Base-by-base conservation (phyloP, 805 yeast genomes). In the Kregervanrija delftensis region DNA sequence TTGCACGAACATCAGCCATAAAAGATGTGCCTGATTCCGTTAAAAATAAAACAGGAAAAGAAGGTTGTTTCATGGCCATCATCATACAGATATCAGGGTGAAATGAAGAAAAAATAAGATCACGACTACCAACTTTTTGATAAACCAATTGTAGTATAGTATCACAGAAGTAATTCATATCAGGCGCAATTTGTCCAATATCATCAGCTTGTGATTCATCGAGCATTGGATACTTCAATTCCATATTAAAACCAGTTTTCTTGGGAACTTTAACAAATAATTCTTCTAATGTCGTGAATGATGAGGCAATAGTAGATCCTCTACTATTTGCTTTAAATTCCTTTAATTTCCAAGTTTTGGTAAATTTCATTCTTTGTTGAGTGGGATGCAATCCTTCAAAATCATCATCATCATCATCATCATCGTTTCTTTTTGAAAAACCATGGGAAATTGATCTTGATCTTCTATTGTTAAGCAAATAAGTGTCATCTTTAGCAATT, bases 321-420 rank as follows among this genome's bases (percentile, higher is more conserved):
- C 97, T 74, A 1, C 83, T 74, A 59, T 91, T 91, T n/a, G 97
- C 98, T 63, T 91, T 91, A 68, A 82, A 88, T 3, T 90, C 90
- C 47, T 86, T 81, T 42, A 71, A 72, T 59, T 90, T 89, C 79
- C 82, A 90, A 11, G 96, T 93, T 52, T 81, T 81, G n/a, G 97
- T 90, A 41, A 81, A 73, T 58, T 76, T 81, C 91, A 90, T 86
- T 54, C 93, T 74, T 45, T 82, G 79, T 43, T 69, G 62, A 49
- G 67, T 61, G 32, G 68, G 65, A 37, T 61, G 59, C 43, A 63
- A 55, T 44, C 72, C 77, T 22, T 69, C 60, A 16, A 39, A 17
- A 33, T 35, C 33, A 16, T 17, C 16, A 13, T 30, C 16, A 10
- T 30, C 11, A 33, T 44, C 48, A 49, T 30, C 33, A 13, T 3